phyloP scores from a whole-genome alignment of 108 stramenopile species.

The Chaetoceros tenuissimus region DNA sequence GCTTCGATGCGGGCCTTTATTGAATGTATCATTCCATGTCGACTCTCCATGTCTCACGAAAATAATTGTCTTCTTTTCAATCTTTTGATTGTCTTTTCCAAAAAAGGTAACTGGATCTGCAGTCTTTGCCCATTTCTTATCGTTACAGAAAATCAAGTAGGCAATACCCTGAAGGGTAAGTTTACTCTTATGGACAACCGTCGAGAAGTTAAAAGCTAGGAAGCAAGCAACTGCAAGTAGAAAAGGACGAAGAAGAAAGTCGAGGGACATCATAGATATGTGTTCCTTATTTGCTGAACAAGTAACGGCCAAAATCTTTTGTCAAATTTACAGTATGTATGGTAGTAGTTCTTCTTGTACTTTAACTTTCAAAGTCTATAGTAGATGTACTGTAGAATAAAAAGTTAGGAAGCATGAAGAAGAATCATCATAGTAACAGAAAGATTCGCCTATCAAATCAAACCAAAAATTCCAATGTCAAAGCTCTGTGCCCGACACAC shows the following conservation, averaged over 20 bases:
- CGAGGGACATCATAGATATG: no score
- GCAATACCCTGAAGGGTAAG: slow-evolving; percentile 35
- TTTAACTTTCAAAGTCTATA: no score
- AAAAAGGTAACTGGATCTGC: slow-evolving; percentile 47
- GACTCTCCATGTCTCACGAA: slow-evolving; percentile 85
- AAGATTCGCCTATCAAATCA: no score
- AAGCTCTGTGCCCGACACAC: no score
- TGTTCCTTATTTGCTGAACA: no score
- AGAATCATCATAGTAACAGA: no score
- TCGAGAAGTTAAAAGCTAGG: slow-evolving; percentile 9
- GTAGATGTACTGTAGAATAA: no score
- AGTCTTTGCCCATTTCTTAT: slow-evolving; percentile 71
- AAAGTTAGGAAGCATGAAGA: no score
- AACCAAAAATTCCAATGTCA: no score
- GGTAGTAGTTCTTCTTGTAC: no score
- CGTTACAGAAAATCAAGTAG: slow-evolving; percentile 73
- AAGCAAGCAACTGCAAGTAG: neutral
- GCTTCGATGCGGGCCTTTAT: slow-evolving; percentile 68
- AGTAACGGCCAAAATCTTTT: no score
- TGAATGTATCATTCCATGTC: slow-evolving; percentile 87
- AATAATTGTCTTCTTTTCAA: slow-evolving; percentile 71
- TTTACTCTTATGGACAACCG: slow-evolving; percentile 46
- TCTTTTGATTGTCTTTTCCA: slow-evolving; percentile 13
- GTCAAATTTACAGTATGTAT: no score
- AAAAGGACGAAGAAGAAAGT: neutral